These are phyloP conservation scores for Suillus lakei DNA, from an alignment of 768 basidiomycete genomes.

Conservation along the genomic window DNA sequence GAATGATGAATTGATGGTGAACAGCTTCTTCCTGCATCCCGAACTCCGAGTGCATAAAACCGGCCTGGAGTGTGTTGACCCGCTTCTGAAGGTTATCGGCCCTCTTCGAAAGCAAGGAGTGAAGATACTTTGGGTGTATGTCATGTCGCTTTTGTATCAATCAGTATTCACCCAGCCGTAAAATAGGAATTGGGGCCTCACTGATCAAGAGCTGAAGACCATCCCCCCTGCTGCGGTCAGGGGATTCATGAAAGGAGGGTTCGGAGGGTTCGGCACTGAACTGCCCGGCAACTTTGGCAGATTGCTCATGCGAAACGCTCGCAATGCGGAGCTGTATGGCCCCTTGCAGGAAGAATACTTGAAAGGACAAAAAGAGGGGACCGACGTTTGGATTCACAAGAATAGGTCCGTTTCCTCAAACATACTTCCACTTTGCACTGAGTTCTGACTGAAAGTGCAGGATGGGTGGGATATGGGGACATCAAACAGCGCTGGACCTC, in stretches of 20 bases:
- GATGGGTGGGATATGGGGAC: conserved; percentile 71
- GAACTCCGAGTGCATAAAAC: conserved; percentile 57
- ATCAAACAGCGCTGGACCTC: conserved; percentile 63
- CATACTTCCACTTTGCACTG: neutral
- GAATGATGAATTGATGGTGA: conserved; percentile 11
- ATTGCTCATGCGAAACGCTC: conserved; percentile 59
- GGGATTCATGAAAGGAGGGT: conserved; percentile 52
- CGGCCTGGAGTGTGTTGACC: conserved; percentile 62
- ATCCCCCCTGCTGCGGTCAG: conserved; percentile 65
- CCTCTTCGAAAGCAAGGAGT: conserved; percentile 51
- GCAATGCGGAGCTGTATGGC: conserved; percentile 66
- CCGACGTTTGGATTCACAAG: conserved; percentile 76
- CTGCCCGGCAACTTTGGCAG: conserved; percentile 59
- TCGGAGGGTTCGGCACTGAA: conserved; percentile 57
- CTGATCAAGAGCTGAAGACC: conserved; percentile 61
- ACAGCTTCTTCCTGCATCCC: conserved; percentile 68
- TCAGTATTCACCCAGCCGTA: neutral
- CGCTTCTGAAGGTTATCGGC: conserved; percentile 53
- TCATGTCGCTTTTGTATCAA: conserved; percentile 8
- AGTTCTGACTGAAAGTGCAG: conserved; percentile 32
- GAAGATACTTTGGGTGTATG: conserved; percentile 70
- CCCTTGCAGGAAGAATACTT: conserved; percentile 61
- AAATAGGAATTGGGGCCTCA: conserved; percentile 73
- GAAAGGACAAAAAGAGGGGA: conserved; percentile 55
- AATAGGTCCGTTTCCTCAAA: conserved; percentile 49